Base-by-base conservation (phyloP, 164 flowering plant genomes). In the Amborella trichopoda region DNA sequence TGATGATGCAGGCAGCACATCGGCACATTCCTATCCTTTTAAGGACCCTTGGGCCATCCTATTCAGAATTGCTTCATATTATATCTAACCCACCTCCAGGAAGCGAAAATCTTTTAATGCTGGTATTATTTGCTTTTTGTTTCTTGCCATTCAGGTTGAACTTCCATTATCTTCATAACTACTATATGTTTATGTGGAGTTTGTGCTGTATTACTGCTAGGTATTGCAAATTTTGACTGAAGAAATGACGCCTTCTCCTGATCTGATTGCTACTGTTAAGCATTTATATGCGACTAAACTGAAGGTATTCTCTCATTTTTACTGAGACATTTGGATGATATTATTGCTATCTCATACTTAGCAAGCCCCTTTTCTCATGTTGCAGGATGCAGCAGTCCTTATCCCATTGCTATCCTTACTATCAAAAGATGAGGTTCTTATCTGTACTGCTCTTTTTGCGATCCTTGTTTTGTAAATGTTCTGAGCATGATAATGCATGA, bases 61-160 rank as follows among this genome's bases (percentile, higher is more conserved):
- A 65, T 63, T 66, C 87, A 28, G 89, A 88, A 24, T 63, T 88
- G 61, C 74, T 93, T 17, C 66, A 19, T 23, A 75, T 93, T 62
- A 77, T 93, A 65, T 85, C 97, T 50, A 77, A 88, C 67, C 97
- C 99, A 49, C 95, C 97, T 1, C 64, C 58, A 59, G 99, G 99
- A 72, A 79, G 97, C 65, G 97, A 93, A 72, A 68, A 76, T 70
- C 85, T 93, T 55, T 65, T 93, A 68, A 68, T 69, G 61, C 76
- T 77, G 81, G 99, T 93, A 65, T 11, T 50, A 40, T 50, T 38
- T 38, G 20, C 41, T 38, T 38, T 16, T 10, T 38, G 37, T 13
- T 33, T 33, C 14, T 13, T 13, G 37, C 16, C 37, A 11, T 13
- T 11, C 3, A 38, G 20, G 20, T 38, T 16, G n/a, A 10, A 16